phyloP scores from a whole-genome alignment of 2,329 filamentous ascomycete genomes.

The Exserohilum rostratum region DNA sequence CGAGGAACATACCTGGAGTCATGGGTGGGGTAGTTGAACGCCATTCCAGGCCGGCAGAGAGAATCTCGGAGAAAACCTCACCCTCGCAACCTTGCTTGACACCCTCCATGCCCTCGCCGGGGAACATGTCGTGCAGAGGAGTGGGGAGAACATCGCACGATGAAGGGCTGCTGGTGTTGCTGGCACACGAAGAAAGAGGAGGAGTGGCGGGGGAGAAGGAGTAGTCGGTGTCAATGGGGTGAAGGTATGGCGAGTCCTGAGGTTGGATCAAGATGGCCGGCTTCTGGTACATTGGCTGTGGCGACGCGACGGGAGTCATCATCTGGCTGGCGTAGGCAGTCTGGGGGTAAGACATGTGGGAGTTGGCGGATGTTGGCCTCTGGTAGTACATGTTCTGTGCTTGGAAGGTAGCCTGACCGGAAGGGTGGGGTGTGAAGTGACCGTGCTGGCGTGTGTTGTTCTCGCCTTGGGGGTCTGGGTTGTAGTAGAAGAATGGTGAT shows the following conservation, averaged over 20 bases:
- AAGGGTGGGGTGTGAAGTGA: constrained; percentile 70
- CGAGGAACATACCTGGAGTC: constrained; percentile 77
- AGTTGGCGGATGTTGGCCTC: constrained; percentile 68
- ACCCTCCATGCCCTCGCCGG: constrained; percentile 47
- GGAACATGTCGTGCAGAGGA: constrained; percentile 80
- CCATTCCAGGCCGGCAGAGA: constrained; percentile 77
- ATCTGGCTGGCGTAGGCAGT: constrained; percentile 65
- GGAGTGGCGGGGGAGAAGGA: constrained; percentile 82
- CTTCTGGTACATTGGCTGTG: constrained; percentile 75
- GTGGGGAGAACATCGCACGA: constrained; percentile 78
- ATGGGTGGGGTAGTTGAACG: constrained; percentile 80
- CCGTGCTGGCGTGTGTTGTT: constrained; percentile 67
- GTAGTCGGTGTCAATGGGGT: constrained; percentile 77
- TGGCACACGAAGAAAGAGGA: constrained; percentile 82
- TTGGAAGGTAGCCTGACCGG: constrained; percentile 42
- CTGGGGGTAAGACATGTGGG: constrained; percentile 57
- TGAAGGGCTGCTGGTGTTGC: constrained; percentile 83
- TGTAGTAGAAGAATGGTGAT: constrained; percentile 86
- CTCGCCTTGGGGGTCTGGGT: constrained; percentile 74
- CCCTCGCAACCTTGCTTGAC: constrained; percentile 67
- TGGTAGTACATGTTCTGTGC: constrained; percentile 55
- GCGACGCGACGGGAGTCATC: constrained; percentile 78
- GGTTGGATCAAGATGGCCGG: constrained; percentile 71
- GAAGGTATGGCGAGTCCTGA: constrained; percentile 60
- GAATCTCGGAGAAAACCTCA: constrained; percentile 72